Evolutionary conservation across 805 yeast species (phyloP).

Genomic region (Ascoidea tarda): DNA sequence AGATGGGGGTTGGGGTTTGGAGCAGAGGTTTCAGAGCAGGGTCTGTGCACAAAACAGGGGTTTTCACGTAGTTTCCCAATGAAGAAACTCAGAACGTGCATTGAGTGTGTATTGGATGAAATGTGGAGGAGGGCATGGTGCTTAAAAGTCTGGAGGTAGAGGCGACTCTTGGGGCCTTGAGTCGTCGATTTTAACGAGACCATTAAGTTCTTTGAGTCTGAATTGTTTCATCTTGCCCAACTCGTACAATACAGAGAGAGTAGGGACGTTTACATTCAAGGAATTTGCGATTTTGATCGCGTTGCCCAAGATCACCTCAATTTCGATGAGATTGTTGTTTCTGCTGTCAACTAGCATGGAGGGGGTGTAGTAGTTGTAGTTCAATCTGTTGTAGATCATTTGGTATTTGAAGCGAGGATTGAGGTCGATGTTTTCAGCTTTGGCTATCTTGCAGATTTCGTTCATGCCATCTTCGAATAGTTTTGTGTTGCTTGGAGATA

Average conservation of each 20-base stretch:
- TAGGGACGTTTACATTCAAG: constrained; percentile 40
- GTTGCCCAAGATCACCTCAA: constrained; percentile 62
- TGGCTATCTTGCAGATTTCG: constrained; percentile 49
- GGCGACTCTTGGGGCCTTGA: constrained; percentile 4
- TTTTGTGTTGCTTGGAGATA: constrained; percentile 23
- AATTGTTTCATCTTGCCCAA: constrained; percentile 50
- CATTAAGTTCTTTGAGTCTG: constrained; percentile 41
- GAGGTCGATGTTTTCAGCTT: constrained; percentile 41
- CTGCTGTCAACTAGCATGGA: constrained; percentile 57
- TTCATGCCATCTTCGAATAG: constrained; percentile 18
- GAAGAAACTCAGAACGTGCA: too few relatives aligned
- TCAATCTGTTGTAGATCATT: constrained; percentile 36
- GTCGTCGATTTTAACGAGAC: constrained; percentile 14
- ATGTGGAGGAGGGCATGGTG: too few relatives aligned
- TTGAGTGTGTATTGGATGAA: too few relatives aligned
- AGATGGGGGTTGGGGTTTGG: too few relatives aligned
- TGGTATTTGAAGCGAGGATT: constrained; percentile 30
- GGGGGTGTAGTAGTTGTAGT: constrained; percentile 39
- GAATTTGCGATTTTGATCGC: constrained; percentile 33
- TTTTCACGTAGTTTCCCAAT: too few relatives aligned
- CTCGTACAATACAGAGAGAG: constrained; percentile 39
- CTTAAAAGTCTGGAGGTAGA: too few relatives aligned
- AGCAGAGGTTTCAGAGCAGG: too few relatives aligned
- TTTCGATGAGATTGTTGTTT: constrained; percentile 51
- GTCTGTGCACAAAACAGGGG: too few relatives aligned